Conservation (phyloP, 2,329 filamentous ascomycete species). For the Fusarium goolgardi region DNA sequence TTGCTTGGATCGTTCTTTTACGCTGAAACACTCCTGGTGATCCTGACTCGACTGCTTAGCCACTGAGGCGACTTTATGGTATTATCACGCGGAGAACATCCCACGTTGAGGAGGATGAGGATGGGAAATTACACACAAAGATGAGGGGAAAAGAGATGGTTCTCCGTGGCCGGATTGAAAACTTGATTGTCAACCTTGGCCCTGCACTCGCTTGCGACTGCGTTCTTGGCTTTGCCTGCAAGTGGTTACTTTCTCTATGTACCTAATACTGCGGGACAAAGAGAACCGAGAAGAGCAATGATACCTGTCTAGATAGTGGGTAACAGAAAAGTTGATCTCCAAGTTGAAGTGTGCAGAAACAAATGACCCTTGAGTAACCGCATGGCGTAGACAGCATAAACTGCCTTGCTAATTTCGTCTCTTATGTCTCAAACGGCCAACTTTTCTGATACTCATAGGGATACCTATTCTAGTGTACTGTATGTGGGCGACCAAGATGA, state of each 20-base stretch:
- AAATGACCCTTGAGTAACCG: not conserved
- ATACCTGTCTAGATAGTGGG: not conserved
- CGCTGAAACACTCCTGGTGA: constrained; percentile 24
- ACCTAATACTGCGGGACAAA: not conserved
- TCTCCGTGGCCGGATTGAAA: constrained; percentile 1
- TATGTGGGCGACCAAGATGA: not conserved
- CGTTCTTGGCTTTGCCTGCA: constrained; percentile 13
- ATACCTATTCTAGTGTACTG: not conserved
- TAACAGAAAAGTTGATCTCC: not conserved
- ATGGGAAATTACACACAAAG: not conserved
- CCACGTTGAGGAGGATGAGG: constrained; percentile 1
- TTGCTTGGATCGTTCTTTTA: constrained; percentile 13
- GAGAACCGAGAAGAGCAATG: not conserved
- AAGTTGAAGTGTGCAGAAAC: not conserved
- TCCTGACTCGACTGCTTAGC: constrained; percentile 1
- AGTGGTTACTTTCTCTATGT: not conserved
- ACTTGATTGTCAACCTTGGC: constrained; percentile 22
- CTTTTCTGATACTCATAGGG: not conserved
- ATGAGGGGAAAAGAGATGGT: not conserved
- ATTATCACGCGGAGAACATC: constrained; percentile 21
- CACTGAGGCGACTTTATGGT: constrained; percentile 18
- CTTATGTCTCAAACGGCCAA: not conserved
- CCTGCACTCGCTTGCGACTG: constrained; percentile 6
- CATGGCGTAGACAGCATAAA: not conserved
- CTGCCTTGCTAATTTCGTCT: not conserved